Evolutionary conservation across 805 yeast genomes (phyloP), one percentile per base, ranked within the genome.

Genomic region (Phaffomyces opuntiae): DNA sequence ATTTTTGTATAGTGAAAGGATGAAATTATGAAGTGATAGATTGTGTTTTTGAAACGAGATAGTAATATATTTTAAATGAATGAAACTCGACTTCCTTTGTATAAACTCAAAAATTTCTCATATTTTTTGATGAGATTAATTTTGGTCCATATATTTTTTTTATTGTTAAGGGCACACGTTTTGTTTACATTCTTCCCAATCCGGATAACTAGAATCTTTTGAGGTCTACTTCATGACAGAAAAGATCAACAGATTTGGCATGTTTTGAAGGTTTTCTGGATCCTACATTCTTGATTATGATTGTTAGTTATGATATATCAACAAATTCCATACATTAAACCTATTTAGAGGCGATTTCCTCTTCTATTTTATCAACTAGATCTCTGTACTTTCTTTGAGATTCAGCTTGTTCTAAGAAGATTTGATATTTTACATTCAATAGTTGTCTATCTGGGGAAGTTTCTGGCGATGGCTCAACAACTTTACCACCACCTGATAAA

Each of bases 341-440:
- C 12, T 9, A 5, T 31, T 26, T 17, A 21, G 24, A 17, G 38
- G 48, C 49, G 35, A 45, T 45, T 5, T 41, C 38, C 12, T 32
- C 26, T 39, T 64, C 68, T 14, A 75, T 70, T 36, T 60, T 63
- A 53, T 81, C 86, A 39, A 91, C 88, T 69, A 77, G 61, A 24
- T 68, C 64, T 62, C 98, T 77, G 67, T 87, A 91, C 56, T 73
- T 78, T 57, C 75, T 82, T 66, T 93, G 98, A 27, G 83, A 75
- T 54, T 71, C 77, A 39, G 95, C 88, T 78, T 87, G 93, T 59
- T 91, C 96, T 46, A 87, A 69, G 74, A 88, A 89, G 38, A 91
- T 78, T 65, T 80, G 76, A 71, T 88, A 93, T 67, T 93, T 93
- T 36, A 83, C 84, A 49, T 76, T 68, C 62, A 93, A 73, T 49